Conservation (phyloP, 371 early-diverging fungal species). For the Rhizopus stolonifer region DNA sequence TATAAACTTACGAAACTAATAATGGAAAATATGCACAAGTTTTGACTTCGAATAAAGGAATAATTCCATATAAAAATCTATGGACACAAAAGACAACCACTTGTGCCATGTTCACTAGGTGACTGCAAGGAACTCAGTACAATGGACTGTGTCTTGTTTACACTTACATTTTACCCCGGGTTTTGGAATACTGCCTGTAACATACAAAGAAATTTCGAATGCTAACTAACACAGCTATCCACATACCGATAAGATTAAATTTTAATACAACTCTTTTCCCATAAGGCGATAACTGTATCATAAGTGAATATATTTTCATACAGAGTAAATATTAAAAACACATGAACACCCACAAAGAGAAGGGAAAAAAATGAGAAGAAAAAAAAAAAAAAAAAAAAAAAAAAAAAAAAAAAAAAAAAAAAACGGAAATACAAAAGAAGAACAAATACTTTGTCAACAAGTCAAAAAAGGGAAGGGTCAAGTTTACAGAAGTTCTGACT, state of each 20-base stretch:
- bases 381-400: background rate
- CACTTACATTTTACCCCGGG: constrained; percentile 42
- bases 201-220: constrained; percentile 38
- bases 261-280: constrained; percentile 39
- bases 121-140: constrained; percentile 17
- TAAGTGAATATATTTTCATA: constrained; percentile 1
- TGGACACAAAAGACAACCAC: constrained; percentile 34
- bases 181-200: constrained; percentile 34
- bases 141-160: background rate
- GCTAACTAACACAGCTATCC: constrained; percentile 40
- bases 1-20: constrained; percentile 43
- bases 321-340: background rate
- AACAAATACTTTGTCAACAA: no score
- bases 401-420: background rate
- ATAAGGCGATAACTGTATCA: constrained; percentile 40
- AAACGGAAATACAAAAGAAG: no score
- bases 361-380: background rate
- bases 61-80: constrained; percentile 39
- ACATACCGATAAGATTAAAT: constrained; percentile 46
- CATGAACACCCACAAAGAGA: background rate
- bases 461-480: no score
- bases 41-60: constrained; percentile 44
- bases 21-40: constrained; percentile 47
- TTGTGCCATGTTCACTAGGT: constrained; percentile 44
- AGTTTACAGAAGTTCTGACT: no score